phyloP scores from a whole-genome alignment of 371 early-diverging fungal genomes.

The Rhizopus stolonifer region DNA sequence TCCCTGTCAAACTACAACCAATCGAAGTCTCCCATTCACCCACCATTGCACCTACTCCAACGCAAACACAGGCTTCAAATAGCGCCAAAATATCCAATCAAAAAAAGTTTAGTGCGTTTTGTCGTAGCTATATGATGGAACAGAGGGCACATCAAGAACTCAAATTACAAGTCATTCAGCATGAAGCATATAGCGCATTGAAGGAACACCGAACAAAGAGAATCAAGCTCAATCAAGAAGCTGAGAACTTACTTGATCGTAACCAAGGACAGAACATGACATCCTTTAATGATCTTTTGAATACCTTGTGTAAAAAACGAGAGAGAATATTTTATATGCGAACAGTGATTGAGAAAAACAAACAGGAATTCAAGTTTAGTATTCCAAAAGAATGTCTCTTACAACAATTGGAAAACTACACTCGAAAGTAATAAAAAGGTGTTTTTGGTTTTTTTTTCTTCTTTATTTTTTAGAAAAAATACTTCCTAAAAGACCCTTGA shows the following conservation, averaged over 20 bases:
- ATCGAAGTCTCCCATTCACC: background rate
- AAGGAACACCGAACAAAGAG: too few relatives aligned
- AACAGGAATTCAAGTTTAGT: background rate
- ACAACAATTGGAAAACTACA: background rate
- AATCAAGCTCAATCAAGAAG: too few relatives aligned
- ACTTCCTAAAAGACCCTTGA: slow-evolving; percentile 42
- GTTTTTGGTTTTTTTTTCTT: background rate
- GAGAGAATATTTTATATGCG: background rate
- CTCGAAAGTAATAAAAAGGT: background rate
- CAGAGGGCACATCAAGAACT: background rate
- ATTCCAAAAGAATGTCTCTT: background rate
- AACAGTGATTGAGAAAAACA: background rate
- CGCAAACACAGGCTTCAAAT: too few relatives aligned
- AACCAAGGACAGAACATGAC: background rate
- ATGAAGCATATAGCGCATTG: too few relatives aligned
- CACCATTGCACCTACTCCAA: too few relatives aligned
- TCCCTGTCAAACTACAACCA: background rate
- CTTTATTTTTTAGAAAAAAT: slow-evolving; percentile 34
- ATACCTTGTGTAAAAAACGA: background rate
- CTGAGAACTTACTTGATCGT: background rate
- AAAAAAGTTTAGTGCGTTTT: background rate
- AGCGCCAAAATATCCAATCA: background rate
- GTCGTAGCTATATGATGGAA: background rate
- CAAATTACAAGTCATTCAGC: background rate
- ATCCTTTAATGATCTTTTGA: background rate